Conservation (phyloP, 176 grass and related monocot species). For the Eleusine coracana region DNA sequence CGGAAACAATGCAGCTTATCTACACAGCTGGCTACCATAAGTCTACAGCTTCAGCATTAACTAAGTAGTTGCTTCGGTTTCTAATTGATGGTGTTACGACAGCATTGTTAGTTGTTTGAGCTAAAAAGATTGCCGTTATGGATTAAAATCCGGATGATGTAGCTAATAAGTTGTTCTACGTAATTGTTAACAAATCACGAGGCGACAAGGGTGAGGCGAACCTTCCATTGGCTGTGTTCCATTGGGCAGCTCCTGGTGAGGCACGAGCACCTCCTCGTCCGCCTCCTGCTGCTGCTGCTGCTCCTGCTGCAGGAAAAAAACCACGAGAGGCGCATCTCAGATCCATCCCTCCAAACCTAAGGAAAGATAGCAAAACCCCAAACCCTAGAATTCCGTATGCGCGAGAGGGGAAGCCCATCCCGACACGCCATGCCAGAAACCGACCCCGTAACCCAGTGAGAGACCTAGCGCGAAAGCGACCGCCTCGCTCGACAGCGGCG, state of each 20-base stretch:
- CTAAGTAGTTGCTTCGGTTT: background rate
- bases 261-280: slow-evolving; percentile 84
- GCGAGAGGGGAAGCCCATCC: background rate
- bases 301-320: slow-evolving; percentile 36
- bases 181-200: background rate
- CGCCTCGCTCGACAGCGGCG: background rate
- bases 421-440: slow-evolving; percentile 12
- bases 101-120: background rate
- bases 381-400: slow-evolving; percentile 60
- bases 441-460: slow-evolving; percentile 34
- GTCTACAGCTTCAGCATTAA: background rate
- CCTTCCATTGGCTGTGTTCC: slow-evolving; percentile 94
- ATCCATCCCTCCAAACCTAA: slow-evolving; percentile 43
- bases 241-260: slow-evolving; percentile 71
- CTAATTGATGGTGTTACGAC: background rate
- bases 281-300: slow-evolving; percentile 50
- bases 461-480: slow-evolving; percentile 19
- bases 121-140: background rate
- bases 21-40: slow-evolving; percentile 1
- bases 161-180: background rate
- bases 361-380: slow-evolving; percentile 55
- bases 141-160: background rate
- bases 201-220: slow-evolving; percentile 29
- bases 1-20: background rate
- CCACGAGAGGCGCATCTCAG: slow-evolving; percentile 42